These are phyloP conservation scores for Aspergillus floridensis DNA, from an alignment of 2,329 filamentous ascomycete genomes.

Conservation along the genomic window DNA sequence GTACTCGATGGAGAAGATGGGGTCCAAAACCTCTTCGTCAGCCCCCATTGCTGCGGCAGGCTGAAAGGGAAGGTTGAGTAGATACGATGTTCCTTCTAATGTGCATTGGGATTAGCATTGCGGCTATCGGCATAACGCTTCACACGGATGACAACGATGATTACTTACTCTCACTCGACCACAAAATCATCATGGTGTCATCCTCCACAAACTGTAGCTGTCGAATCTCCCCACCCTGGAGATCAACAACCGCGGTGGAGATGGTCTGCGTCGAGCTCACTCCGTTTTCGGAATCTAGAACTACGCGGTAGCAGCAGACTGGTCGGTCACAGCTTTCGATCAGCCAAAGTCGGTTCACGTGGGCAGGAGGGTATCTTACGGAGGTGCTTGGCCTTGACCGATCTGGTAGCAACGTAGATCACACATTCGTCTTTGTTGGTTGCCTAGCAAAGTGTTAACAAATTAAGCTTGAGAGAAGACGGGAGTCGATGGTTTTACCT, in stretches of 20 bases:
- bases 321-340: constrained; percentile 10
- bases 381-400: constrained; percentile 32
- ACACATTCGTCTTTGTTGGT: constrained; percentile 26
- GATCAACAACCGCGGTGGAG: constrained; percentile 30
- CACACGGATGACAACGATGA: not conserved
- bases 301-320: constrained; percentile 60
- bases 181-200: constrained; percentile 59
- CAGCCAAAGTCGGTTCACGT: not conserved
- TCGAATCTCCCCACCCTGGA: constrained; percentile 40
- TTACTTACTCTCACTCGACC: constrained; percentile 36
- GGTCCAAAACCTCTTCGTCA: constrained; percentile 9
- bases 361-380: constrained; percentile 23
- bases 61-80: constrained; percentile 37
- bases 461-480: not conserved
- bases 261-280: constrained; percentile 51
- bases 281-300: constrained; percentile 56
- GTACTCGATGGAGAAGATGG: constrained; percentile 22
- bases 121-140: not conserved
- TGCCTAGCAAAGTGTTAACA: constrained; percentile 18
- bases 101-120: constrained; percentile 1
- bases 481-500: constrained; percentile 34
- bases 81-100: constrained; percentile 27
- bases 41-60: constrained; percentile 8
- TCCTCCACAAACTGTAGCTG: constrained; percentile 70
- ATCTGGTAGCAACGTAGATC: constrained; percentile 35